phyloP scores from a whole-genome alignment of 2,329 filamentous ascomycete species.

The Verticillium nubilum region DNA sequence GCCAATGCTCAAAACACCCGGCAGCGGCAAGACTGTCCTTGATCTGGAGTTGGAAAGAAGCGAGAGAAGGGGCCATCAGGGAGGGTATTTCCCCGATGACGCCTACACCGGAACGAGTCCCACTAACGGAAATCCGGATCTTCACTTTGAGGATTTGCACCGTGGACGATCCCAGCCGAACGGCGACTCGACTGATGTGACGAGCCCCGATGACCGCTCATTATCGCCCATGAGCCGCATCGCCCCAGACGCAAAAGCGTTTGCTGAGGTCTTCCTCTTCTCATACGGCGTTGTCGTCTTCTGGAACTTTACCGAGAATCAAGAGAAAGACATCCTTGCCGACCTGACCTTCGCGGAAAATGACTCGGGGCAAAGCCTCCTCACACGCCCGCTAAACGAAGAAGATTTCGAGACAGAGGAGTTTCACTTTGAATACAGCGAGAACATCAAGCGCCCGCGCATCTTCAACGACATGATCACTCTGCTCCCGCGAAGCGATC shows the following conservation, averaged over 20 bases:
- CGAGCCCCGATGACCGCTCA: slow-evolving; percentile 32
- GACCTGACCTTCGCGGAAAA: slow-evolving; percentile 85
- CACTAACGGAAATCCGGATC: slow-evolving; percentile 17
- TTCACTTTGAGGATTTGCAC: slow-evolving; percentile 18
- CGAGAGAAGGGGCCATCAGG: slow-evolving; percentile 81
- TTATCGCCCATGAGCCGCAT: slow-evolving; percentile 53
- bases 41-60: slow-evolving; percentile 96
- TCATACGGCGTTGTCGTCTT: slow-evolving; percentile 97
- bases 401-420: slow-evolving; percentile 96
- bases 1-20: slow-evolving; percentile 86
- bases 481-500: slow-evolving; percentile 78
- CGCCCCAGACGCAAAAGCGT: slow-evolving; percentile 66
- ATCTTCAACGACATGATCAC: slow-evolving; percentile 99
- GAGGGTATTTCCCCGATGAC: slow-evolving; percentile 82
- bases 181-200: slow-evolving; percentile 1
- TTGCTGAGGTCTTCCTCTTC: slow-evolving; percentile 96
- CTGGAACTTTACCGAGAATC: slow-evolving; percentile 95
- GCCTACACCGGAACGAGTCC: slow-evolving; percentile 38
- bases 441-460: slow-evolving; percentile 75
- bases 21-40: slow-evolving; percentile 79
- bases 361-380: slow-evolving; percentile 59
- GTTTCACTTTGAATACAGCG: slow-evolving; percentile 96
- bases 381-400: slow-evolving; percentile 75
- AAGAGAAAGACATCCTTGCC: slow-evolving; percentile 94
- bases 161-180: slow-evolving; percentile 23